phyloP scores from a whole-genome alignment of 176 grass and related monocot genomes.

The Pharus latifolius region DNA sequence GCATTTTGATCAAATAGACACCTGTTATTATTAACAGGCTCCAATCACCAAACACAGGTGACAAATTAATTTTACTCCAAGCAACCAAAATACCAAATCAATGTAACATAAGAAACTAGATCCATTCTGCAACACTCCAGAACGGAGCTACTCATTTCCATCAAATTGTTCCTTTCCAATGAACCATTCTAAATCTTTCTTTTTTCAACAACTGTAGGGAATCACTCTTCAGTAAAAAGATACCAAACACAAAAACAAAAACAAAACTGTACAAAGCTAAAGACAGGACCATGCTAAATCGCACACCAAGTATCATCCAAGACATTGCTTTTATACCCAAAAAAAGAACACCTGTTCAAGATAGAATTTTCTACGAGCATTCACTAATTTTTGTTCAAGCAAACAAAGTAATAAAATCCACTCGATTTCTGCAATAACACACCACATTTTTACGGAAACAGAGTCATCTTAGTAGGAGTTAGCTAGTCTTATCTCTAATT shows the following conservation, averaged over 20 bases:
- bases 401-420: background rate
- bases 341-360: background rate
- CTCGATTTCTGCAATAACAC: background rate
- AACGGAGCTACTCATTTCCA: background rate
- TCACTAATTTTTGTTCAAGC: background rate
- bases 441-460: background rate
- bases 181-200: too few relatives aligned
- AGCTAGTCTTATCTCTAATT: background rate
- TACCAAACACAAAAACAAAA: too few relatives aligned
- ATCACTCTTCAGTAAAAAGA: too few relatives aligned
- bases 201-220: too few relatives aligned
- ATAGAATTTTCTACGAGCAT: background rate
- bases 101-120: background rate
- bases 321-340: background rate
- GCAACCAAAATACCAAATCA: background rate
- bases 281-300: too few relatives aligned
- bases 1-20: too few relatives aligned
- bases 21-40: too few relatives aligned
- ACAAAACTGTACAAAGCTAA: too few relatives aligned
- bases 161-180: background rate
- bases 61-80: background rate
- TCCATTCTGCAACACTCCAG: background rate
- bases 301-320: too few relatives aligned
- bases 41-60: background rate
- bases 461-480: background rate